A percentile compares a stretch with the other conserved stretches of the same genome.
Conservation (phyloP, 2,329 filamentous ascomycete genomes). For the Phialophora verrucosa region DNA sequence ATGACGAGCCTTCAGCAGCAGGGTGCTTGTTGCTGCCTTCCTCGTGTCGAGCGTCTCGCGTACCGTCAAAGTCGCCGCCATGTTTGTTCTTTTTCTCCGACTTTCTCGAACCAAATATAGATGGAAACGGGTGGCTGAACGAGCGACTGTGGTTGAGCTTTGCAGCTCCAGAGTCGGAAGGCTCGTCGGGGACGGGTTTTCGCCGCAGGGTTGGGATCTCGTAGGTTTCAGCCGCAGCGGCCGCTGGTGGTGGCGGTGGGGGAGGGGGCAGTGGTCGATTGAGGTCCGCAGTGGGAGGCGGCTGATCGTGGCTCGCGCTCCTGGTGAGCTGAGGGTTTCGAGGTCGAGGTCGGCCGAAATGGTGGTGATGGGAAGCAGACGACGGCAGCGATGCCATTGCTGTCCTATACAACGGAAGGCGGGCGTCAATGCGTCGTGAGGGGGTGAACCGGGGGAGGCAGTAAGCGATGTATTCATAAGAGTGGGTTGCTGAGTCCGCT, state of each 20-base stretch:
- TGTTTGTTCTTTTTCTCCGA: conserved; percentile 59
- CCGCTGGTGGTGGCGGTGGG: conserved; percentile 32
- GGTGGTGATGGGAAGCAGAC: conserved; percentile 23
- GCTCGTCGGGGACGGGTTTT: conserved; percentile 29
- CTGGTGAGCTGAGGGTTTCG: conserved; percentile 25
- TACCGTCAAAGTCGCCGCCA: conserved; percentile 48
- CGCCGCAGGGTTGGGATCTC: conserved; percentile 41
- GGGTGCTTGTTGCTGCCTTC: conserved; percentile 43
- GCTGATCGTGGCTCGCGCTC: conserved; percentile 20
- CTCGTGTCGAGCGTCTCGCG: conserved; percentile 49
- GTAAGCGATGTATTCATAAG: conserved; percentile 24
- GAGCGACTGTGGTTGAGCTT: conserved; percentile 63
- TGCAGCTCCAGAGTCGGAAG: conserved; percentile 26
- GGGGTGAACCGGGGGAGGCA: conserved; percentile 1
- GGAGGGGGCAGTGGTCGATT: conserved; percentile 37
- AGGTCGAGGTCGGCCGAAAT: conserved; percentile 24
- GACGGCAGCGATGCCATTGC: conserved; percentile 31
- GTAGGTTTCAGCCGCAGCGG: conserved; percentile 34
- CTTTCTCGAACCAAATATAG: conserved; percentile 66
- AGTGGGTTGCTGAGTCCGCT: conserved; percentile 18
- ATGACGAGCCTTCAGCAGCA: conserved; percentile 31
- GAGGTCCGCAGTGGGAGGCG: conserved; percentile 27
- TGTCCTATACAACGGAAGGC: conserved; percentile 6
- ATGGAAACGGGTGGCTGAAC: conserved; percentile 80
- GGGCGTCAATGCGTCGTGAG: conserved; percentile 14